These are phyloP conservation scores for Exutisphaerella laricina DNA, from an alignment of 2,329 filamentous ascomycete species.

Conservation along the genomic window DNA sequence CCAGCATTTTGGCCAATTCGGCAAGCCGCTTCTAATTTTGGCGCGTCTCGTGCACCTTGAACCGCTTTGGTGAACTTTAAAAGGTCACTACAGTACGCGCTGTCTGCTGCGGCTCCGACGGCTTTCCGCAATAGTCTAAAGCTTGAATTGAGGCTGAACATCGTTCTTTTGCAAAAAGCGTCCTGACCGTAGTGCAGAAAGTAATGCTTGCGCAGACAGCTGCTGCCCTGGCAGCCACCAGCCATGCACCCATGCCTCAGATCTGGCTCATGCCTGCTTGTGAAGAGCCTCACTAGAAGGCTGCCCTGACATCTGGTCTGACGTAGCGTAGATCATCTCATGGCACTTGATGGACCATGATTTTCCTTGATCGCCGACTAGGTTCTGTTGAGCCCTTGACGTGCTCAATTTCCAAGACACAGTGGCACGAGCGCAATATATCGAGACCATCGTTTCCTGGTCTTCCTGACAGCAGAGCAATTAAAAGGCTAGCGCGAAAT, in stretches of 20 bases:
- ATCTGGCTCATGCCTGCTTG: too few species aligned
- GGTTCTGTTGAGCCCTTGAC: not conserved
- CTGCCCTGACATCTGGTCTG: conserved; percentile 1
- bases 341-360: conserved; percentile 1
- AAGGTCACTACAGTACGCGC: too few species aligned
- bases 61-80: not conserved
- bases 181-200: too few species aligned
- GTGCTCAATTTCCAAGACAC: conserved; percentile 4
- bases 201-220: too few species aligned
- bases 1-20: not conserved
- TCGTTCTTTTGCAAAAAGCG: too few species aligned
- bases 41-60: not conserved
- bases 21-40: not conserved
- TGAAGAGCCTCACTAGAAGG: not conserved
- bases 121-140: too few species aligned
- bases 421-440: not conserved
- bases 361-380: conserved; percentile 3
- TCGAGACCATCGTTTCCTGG: not conserved
- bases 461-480: too few species aligned
- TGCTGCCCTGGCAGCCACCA: too few species aligned
- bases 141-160: too few species aligned
- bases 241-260: too few species aligned
- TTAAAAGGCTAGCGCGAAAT: too few species aligned
- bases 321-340: conserved; percentile 2
- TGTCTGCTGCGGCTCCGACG: too few species aligned